Evolutionary conservation across 169 alveolate genomes (phyloP).

Genomic region (Eimeria maxima): DNA sequence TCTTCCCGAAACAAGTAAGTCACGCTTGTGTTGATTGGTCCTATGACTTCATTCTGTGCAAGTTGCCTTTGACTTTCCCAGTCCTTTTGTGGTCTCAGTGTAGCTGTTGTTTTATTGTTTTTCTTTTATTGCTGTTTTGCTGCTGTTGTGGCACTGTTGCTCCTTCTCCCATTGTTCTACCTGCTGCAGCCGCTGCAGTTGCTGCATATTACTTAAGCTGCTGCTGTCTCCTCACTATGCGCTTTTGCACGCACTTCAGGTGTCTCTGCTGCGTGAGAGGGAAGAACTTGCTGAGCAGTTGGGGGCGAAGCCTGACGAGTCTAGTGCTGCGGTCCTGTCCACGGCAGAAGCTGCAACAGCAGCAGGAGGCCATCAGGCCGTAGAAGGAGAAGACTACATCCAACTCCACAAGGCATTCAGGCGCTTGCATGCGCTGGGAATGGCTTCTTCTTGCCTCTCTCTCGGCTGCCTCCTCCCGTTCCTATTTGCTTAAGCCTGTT

Average conservation of each 20-base stretch:
- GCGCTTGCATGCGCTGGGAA: slow-evolving; percentile 66
- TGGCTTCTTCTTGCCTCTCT: slow-evolving; percentile 67
- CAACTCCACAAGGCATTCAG: slow-evolving; percentile 67
- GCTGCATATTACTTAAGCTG: not conserved
- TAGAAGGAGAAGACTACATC: slow-evolving; percentile 57
- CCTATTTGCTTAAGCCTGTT: slow-evolving; percentile 66
- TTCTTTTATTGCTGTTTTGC: not conserved
- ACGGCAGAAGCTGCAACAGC: slow-evolving; percentile 70
- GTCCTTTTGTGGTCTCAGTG: not conserved
- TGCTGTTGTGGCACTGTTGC: not conserved
- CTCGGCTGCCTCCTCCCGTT: slow-evolving; percentile 73
- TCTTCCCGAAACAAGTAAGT: slow-evolving; percentile 73
- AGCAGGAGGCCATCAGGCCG: slow-evolving; percentile 69
- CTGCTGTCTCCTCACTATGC: not conserved
- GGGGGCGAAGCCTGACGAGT: slow-evolving; percentile 73
- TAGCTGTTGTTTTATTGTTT: not conserved
- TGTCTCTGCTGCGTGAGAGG: slow-evolving; percentile 46
- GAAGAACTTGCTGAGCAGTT: slow-evolving; percentile 56
- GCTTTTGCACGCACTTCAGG: slow-evolving; percentile 1
- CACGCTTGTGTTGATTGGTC: not conserved
- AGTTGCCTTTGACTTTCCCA: not conserved
- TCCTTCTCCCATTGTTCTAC: not conserved
- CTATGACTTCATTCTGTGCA: not conserved
- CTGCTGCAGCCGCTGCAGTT: slow-evolving; percentile 9
- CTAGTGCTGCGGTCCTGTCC: slow-evolving; percentile 29